These are phyloP conservation scores for Asterophora lycoperdoides DNA, from an alignment of 768 basidiomycete genomes.

Conservation along the genomic window DNA sequence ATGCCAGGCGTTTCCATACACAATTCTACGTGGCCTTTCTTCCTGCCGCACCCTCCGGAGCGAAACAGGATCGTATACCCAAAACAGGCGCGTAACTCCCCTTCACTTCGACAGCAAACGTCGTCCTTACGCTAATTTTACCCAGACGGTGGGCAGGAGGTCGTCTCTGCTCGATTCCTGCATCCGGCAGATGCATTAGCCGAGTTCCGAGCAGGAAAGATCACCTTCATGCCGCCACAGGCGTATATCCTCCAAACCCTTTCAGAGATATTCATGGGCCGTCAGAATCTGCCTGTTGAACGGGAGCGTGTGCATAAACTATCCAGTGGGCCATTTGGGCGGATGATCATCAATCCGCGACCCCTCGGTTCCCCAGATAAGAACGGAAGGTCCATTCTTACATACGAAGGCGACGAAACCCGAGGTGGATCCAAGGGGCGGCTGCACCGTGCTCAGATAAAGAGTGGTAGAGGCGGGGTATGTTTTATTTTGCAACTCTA, in stretches of 20 bases:
- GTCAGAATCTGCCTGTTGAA: conserved; percentile 40
- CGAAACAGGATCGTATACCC: conserved; percentile 54
- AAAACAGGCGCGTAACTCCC: conserved; percentile 40
- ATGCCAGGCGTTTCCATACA: conserved; percentile 63
- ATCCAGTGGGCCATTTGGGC: conserved; percentile 54
- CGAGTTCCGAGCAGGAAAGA: conserved; percentile 46
- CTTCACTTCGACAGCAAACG: not conserved
- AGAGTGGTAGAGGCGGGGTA: conserved; percentile 47
- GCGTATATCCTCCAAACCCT: conserved; percentile 66
- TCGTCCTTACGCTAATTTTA: not conserved
- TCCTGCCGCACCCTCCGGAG: conserved; percentile 47
- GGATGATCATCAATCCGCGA: conserved; percentile 55
- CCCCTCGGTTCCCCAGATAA: conserved; percentile 33
- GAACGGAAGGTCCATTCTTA: conserved; percentile 46
- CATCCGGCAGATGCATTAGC: conserved; percentile 49
- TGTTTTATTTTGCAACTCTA: conserved; percentile 21
- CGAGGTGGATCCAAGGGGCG: conserved; percentile 57
- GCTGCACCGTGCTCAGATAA: conserved; percentile 54
- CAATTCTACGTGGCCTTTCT: conserved; percentile 69
- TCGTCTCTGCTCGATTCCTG: conserved; percentile 63
- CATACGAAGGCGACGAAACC: conserved; percentile 69
- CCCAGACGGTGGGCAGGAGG: conserved; percentile 63
- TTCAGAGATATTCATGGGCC: conserved; percentile 44
- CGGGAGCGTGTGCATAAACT: conserved; percentile 41
- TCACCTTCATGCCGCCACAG: conserved; percentile 71